Base-by-base conservation (phyloP, 192 early-diverging fungal genomes). In the Coemansia asiatica region DNA sequence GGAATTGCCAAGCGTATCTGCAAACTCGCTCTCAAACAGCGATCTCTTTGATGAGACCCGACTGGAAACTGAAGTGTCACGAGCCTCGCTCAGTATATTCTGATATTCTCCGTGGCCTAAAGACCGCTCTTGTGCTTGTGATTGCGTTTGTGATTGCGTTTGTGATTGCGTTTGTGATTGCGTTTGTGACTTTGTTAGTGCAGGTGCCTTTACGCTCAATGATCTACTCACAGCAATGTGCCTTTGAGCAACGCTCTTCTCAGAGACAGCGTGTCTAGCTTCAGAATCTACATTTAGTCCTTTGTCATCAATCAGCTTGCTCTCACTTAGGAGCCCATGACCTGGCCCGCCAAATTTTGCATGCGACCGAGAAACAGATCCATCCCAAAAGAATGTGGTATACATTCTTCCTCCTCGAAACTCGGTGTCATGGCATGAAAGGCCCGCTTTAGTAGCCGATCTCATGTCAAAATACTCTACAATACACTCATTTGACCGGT, bases 341-440 rank as follows among this genome's bases (percentile, higher is more conserved):
- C 40, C 15, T 2, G 10, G 15, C 40, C 40, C 40, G 40, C 40
- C 40, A 13, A 13, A 13, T 13, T 44, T 44, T 44, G 40, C 6
- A 13, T 44, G 40, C 40, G 15, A 5, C 8, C 25, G 21, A 18
- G 23, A 9, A 26, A 58, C 60, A 6, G 67, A 64, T 4, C 49
- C 65, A 38, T 77, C 75, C 75, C 75, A 77, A 28, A 77, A 60
- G 33, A 64, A 62, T 26, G 75, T 71, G 13, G 75, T 68, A 47
- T 62, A 56, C 28, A 72, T 40, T 16, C 44, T 65, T 13, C 69
- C 75, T 3, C 60, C 49, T 22, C 25, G 33, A 10, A 61, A 61
- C 26, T 22, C 23, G 28, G 31, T 53, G 1, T 53, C 59, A 36
- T 77, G 49, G 48, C 64, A 65, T 13, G 26, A 8, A 23, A 56